These are phyloP conservation scores for Pichia californica DNA, from an alignment of 805 yeast genomes.

Conservation along the genomic window DNA sequence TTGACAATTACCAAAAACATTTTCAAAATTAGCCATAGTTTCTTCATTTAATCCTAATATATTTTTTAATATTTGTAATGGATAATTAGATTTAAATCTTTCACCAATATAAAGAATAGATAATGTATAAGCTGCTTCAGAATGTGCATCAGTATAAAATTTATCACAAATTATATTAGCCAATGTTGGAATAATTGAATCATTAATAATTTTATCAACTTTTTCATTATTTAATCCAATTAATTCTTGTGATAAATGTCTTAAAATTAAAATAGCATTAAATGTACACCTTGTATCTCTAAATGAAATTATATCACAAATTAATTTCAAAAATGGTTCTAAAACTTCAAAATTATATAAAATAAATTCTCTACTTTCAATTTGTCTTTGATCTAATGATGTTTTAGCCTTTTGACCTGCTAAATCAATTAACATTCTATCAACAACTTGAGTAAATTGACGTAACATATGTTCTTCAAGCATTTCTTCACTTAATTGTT, in stretches of 20 bases:
- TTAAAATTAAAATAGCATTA: slow-evolving; percentile 75
- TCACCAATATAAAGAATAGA: slow-evolving; percentile 73
- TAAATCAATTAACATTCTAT: slow-evolving; percentile 76
- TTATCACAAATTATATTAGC: slow-evolving; percentile 63
- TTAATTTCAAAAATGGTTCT: slow-evolving; percentile 69
- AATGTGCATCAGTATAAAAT: slow-evolving; percentile 78
- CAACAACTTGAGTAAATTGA: slow-evolving; percentile 89
- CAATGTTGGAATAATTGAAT: slow-evolving; percentile 63
- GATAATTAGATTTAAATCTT: slow-evolving; percentile 61
- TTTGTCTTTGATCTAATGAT: slow-evolving; percentile 49
- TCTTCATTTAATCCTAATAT: slow-evolving; percentile 47
- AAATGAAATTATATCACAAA: slow-evolving; percentile 71
- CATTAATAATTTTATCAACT: slow-evolving; percentile 65
- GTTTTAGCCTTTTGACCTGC: slow-evolving; percentile 65
- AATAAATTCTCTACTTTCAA: slow-evolving; percentile 59
- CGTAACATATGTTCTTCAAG: slow-evolving; percentile 93
- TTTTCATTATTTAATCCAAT: slow-evolving; percentile 57
- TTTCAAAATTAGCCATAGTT: slow-evolving; percentile 59
- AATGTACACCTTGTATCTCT: slow-evolving; percentile 91
- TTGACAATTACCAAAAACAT: slow-evolving; percentile 54
- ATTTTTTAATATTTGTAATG: slow-evolving; percentile 52
- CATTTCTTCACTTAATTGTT: slow-evolving; percentile 91
- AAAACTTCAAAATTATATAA: slow-evolving; percentile 58
- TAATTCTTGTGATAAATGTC: slow-evolving; percentile 65
- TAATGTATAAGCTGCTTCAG: slow-evolving; percentile 86